Evolutionary conservation across 164 flowering plant genomes (phyloP).

Genomic region (Stephania japonica): DNA sequence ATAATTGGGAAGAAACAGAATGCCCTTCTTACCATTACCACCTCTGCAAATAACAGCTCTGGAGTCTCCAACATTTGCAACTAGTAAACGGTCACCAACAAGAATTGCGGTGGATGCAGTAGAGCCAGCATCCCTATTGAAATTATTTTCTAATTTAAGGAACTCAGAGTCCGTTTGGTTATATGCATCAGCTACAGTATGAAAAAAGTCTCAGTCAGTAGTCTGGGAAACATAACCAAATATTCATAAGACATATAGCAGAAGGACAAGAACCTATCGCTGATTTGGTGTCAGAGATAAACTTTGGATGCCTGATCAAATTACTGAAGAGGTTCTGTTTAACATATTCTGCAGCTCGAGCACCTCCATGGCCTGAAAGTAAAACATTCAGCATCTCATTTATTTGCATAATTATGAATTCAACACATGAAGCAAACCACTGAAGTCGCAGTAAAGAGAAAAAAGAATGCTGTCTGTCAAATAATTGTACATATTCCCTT

Average conservation of each 20-base stretch:
- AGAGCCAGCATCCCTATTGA: slow-evolving; percentile 95
- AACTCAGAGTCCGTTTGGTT: slow-evolving; percentile 89
- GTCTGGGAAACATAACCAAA: background rate
- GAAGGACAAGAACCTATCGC: slow-evolving; percentile 63
- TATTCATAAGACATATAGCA: background rate
- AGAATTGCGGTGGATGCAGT: slow-evolving; percentile 98
- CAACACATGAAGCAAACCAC: background rate
- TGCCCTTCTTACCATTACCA: slow-evolving; percentile 61
- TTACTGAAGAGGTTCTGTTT: slow-evolving; percentile 89
- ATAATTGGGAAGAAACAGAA: background rate
- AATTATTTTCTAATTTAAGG: slow-evolving; percentile 76
- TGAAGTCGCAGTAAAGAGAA: background rate
- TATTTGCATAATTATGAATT: background rate
- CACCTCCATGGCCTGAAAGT: slow-evolving; percentile 90
- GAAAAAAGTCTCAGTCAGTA: background rate
- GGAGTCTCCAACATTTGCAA: slow-evolving; percentile 98
- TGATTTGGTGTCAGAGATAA: slow-evolving; percentile 84
- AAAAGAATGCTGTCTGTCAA: background rate
- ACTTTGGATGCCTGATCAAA: slow-evolving; percentile 89
- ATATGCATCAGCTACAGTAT: slow-evolving; percentile 81
- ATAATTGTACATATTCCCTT: background rate
- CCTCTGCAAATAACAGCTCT: slow-evolving; percentile 93
- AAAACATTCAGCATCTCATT: slow-evolving; percentile 1
- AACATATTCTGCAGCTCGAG: slow-evolving; percentile 95
- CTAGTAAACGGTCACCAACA: slow-evolving; percentile 90